phyloP scores from a whole-genome alignment of 768 basidiomycete genomes.

The Pleurotus tuber-regium region DNA sequence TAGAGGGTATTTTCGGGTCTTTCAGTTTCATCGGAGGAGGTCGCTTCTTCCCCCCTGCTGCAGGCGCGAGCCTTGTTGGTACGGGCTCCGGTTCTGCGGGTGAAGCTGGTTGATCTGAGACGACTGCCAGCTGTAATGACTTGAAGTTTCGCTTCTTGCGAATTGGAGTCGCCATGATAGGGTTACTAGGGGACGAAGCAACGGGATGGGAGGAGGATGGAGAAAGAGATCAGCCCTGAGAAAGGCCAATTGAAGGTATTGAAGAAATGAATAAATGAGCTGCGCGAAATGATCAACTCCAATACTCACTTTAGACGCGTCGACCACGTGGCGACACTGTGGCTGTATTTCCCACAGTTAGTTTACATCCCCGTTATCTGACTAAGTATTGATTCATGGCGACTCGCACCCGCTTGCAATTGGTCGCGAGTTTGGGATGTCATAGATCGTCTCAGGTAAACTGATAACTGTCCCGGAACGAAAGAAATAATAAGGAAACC shows the following conservation, averaged over 20 bases:
- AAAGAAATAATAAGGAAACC: too few relatives aligned
- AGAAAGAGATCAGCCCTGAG: neutral
- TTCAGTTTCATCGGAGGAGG: slow-evolving; percentile 84
- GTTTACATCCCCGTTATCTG: too few relatives aligned
- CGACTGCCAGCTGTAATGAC: slow-evolving; percentile 70
- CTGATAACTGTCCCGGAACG: too few relatives aligned
- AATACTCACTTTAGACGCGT: neutral
- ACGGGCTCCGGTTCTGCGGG: slow-evolving; percentile 37
- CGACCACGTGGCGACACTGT: neutral
- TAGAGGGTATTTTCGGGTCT: slow-evolving; percentile 59
- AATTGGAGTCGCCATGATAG: slow-evolving; percentile 62
- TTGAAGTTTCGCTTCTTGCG: slow-evolving; percentile 95
- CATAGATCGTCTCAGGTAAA: too few relatives aligned
- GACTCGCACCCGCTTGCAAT: too few relatives aligned
- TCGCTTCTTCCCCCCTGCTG: slow-evolving; percentile 61
- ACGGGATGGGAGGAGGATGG: neutral
- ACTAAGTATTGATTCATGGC: too few relatives aligned
- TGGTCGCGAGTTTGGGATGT: too few relatives aligned
- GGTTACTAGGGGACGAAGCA: neutral
- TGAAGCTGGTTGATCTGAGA: slow-evolving; percentile 35
- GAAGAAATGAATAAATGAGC: neutral
- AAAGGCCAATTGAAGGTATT: neutral
- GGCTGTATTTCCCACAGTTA: neutral
- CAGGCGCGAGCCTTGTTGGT: slow-evolving; percentile 47
- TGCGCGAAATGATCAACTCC: too few relatives aligned